A percentile compares a stretch with the other conserved stretches of the same genome.
These are phyloP conservation scores for Chloris gayana DNA, from an alignment of 176 grass and related monocot genomes.

Conservation along the genomic window DNA sequence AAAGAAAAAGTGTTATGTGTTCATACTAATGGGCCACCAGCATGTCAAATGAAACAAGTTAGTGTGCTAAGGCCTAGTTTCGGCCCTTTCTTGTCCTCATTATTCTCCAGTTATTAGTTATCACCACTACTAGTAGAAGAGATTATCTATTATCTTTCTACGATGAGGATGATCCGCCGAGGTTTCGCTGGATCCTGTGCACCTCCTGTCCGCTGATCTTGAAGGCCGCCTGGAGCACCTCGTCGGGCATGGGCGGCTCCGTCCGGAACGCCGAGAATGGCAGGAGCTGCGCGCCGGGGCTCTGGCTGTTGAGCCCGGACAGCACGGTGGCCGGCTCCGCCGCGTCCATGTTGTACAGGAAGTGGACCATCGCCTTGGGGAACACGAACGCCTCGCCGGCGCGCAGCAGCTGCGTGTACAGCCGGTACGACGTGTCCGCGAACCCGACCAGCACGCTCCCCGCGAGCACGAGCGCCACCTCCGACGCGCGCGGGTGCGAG, in stretches of 20 bases:
- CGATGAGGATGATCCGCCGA: conserved; percentile 12
- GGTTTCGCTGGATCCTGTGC: conserved; percentile 57
- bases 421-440: conserved; percentile 65
- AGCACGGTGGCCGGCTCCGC: conserved; percentile 49
- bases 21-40: background rate
- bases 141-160: background rate
- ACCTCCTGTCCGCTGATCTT: conserved; percentile 60
- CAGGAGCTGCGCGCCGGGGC: conserved; percentile 57
- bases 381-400: conserved; percentile 70
- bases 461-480: conserved; percentile 50
- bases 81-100: background rate
- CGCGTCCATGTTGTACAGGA: conserved; percentile 49
- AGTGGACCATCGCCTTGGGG: conserved; percentile 60
- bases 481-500: conserved; percentile 68
- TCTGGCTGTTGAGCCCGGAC: conserved; percentile 69
- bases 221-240: conserved; percentile 56
- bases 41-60: background rate
- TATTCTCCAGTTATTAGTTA: background rate
- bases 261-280: conserved; percentile 55
- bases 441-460: conserved; percentile 60
- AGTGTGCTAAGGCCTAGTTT: background rate
- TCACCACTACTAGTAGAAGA: too few relatives aligned
- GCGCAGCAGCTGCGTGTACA: conserved; percentile 67
- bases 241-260: conserved; percentile 51
- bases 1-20: too few relatives aligned